Percentiles rank a stretch among this genome's conserved stretches.
Evolutionary conservation across 805 yeast species (phyloP).

Genomic region (Myxozyma monticola): DNA sequence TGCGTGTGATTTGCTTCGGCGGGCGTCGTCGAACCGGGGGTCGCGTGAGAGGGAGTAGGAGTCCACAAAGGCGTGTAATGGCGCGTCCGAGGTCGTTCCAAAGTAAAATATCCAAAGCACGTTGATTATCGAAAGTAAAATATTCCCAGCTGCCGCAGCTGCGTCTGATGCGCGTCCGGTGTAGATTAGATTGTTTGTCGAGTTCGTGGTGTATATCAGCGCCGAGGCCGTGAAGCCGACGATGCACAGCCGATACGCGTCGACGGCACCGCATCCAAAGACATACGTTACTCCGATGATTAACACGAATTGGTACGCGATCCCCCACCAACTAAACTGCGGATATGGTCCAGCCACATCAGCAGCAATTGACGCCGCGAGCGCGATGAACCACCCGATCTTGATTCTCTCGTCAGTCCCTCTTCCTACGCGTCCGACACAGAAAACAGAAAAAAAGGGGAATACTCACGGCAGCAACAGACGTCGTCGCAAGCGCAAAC

Average conservation of each 20-base stretch:
- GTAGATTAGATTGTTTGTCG: slow-evolving; percentile 79
- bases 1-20: not conserved
- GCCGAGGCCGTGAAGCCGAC: slow-evolving; percentile 66
- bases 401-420: slow-evolving; percentile 1
- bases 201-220: slow-evolving; percentile 79
- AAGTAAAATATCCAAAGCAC: slow-evolving; percentile 79
- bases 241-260: slow-evolving; percentile 58
- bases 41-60: slow-evolving; percentile 49
- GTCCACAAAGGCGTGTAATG: slow-evolving; percentile 79
- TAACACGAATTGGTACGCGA: slow-evolving; percentile 72
- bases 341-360: slow-evolving; percentile 57
- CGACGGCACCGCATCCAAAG: slow-evolving; percentile 60
- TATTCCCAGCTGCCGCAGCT: slow-evolving; percentile 92
- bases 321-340: slow-evolving; percentile 94
- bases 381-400: slow-evolving; percentile 83
- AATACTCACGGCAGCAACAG: slow-evolving; percentile 52
- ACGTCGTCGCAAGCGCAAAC: slow-evolving; percentile 78
- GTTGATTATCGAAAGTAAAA: slow-evolving; percentile 77
- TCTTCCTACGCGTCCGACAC: not conserved
- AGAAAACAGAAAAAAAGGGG: not conserved
- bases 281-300: slow-evolving; percentile 55
- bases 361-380: slow-evolving; percentile 78
- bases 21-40: too few species aligned
- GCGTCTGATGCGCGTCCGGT: slow-evolving; percentile 60
- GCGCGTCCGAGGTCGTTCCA: slow-evolving; percentile 89